These are phyloP conservation scores for Cajanus cajan DNA, from an alignment of 306 rosid genomes.

Conservation along the genomic window DNA sequence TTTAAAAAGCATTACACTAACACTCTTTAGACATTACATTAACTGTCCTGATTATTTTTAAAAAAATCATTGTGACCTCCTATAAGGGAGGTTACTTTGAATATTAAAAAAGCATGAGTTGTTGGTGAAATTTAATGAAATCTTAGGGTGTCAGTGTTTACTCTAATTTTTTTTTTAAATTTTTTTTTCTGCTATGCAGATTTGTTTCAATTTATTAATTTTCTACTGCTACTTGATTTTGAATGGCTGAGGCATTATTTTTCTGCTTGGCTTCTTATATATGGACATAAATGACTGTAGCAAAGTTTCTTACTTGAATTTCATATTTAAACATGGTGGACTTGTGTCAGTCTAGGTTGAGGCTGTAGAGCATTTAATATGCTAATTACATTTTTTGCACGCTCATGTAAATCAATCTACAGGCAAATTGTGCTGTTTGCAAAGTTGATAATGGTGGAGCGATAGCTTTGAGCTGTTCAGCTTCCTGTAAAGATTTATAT, in stretches of 20 bases:
- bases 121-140: too few relatives aligned
- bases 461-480: constrained; percentile 82
- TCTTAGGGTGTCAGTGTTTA: too few relatives aligned
- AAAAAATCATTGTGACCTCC: too few relatives aligned
- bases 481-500: constrained; percentile 88
- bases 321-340: not conserved
- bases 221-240: not conserved
- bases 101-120: too few relatives aligned
- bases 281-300: constrained; percentile 6
- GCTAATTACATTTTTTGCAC: constrained; percentile 9
- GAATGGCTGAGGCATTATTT: not conserved
- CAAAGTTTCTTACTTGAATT: not conserved
- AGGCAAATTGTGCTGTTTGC: constrained; percentile 95
- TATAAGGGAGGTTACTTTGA: too few relatives aligned
- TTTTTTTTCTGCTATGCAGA: not conserved
- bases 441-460: constrained; percentile 80
- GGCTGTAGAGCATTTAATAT: not conserved
- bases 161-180: not conserved
- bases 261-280: not conserved
- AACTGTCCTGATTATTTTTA: too few relatives aligned
- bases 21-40: too few relatives aligned
- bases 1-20: too few relatives aligned
- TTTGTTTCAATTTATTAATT: constrained; percentile 3
- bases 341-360: constrained; percentile 13
- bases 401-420: constrained; percentile 24